Conservation (phyloP, 2,329 filamentous ascomycete genomes). For the Pseudogymnoascus sp. region DNA sequence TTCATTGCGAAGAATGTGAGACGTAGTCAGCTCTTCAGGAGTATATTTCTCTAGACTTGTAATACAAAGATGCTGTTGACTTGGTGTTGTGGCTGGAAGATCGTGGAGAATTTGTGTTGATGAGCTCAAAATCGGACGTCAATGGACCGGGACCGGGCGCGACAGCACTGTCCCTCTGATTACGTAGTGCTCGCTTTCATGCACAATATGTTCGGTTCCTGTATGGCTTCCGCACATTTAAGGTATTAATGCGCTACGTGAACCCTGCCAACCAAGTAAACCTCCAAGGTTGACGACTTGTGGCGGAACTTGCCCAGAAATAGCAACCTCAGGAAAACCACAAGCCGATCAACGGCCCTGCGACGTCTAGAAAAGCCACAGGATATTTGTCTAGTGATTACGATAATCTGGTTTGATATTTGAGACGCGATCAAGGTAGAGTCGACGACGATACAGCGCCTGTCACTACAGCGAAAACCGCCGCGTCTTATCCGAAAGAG, state of each 20-base stretch:
- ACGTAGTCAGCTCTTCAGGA: background rate
- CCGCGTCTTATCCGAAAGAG: slow-evolving; percentile 6
- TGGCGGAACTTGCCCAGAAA: slow-evolving; percentile 5
- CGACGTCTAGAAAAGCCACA: background rate
- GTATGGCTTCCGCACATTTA: slow-evolving; percentile 8
- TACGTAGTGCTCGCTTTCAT: background rate
- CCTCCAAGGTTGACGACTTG: slow-evolving; percentile 7
- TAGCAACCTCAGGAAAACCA: background rate
- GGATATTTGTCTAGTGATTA: background rate
- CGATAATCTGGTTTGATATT: background rate
- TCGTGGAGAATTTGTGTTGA: background rate
- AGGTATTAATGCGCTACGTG: slow-evolving; percentile 8
- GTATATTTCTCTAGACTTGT: background rate
- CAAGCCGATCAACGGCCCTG: background rate
- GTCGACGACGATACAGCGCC: background rate
- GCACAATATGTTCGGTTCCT: slow-evolving; percentile 4
- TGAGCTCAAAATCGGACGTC: slow-evolving; percentile 3
- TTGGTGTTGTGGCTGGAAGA: slow-evolving; percentile 4
- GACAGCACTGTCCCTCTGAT: background rate
- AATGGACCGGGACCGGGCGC: background rate
- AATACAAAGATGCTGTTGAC: background rate
- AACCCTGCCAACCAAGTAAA: slow-evolving; percentile 8
- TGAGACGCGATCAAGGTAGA: background rate
- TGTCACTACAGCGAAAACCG: background rate
- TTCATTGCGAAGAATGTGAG: slow-evolving; percentile 39